Evolutionary conservation across 2,329 filamentous ascomycete species (phyloP).

Genomic region (Stenocarpella maydis): DNA sequence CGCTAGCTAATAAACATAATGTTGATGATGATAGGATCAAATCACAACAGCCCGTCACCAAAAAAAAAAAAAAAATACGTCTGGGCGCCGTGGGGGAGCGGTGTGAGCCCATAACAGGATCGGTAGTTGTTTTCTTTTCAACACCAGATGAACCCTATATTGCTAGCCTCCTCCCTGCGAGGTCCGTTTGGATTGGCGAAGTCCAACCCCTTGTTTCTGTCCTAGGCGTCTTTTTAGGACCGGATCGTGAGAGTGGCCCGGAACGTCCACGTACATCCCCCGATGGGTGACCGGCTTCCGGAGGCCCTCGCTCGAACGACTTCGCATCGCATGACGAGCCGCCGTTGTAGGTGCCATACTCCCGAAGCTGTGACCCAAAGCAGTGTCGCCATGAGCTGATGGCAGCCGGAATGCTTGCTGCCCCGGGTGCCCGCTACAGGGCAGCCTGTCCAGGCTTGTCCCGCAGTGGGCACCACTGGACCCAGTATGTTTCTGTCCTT

Average conservation of each 20-base stretch:
- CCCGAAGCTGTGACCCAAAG: slow-evolving; percentile 11
- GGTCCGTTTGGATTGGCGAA: neutral
- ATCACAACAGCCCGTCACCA: no score
- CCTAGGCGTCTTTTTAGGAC: no score
- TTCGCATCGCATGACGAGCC: neutral
- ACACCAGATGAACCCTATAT: neutral
- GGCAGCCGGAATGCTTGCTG: neutral
- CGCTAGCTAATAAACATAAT: no score
- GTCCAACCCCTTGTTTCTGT: neutral
- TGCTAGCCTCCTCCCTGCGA: neutral
- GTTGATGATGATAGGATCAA: no score
- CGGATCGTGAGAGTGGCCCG: no score
- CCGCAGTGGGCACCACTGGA: neutral
- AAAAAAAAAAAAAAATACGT: no score
- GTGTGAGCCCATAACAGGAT: neutral
- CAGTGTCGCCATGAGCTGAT: neutral
- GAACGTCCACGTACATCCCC: neutral
- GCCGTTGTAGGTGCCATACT: neutral
- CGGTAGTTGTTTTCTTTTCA: neutral
- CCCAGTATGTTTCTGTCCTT: no score
- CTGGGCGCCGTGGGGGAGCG: no score
- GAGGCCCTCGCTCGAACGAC: slow-evolving; percentile 3
- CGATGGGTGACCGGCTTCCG: neutral
- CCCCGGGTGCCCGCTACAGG: neutral
- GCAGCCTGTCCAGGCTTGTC: neutral